Evolutionary conservation across 352 stramenopile species (phyloP).

Genomic region (Phytophthora macrochlamydospora): DNA sequence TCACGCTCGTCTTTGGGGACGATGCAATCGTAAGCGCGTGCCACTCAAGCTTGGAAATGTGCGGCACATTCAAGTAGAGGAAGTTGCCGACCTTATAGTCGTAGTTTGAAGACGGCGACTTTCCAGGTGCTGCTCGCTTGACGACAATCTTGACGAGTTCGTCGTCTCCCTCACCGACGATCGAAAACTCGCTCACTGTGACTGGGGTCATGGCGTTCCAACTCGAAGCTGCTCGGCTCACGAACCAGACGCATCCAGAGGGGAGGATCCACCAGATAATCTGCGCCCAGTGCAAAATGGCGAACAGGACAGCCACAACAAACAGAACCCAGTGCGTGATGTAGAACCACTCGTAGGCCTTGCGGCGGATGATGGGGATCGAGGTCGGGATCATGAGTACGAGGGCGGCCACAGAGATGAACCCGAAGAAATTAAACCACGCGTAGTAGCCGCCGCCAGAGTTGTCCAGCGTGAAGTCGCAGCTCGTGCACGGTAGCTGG

Average conservation of each 20-base stretch:
- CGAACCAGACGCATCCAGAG: conserved; percentile 54
- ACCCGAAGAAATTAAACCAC: conserved; percentile 69
- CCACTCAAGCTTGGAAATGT: conserved; percentile 63
- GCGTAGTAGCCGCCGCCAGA: conserved; percentile 54
- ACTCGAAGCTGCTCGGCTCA: conserved; percentile 50
- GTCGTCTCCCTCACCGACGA: conserved; percentile 35
- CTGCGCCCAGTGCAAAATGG: conserved; percentile 61
- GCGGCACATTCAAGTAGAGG: conserved; percentile 58
- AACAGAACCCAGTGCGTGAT: conserved; percentile 64
- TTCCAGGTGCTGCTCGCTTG: conserved; percentile 37
- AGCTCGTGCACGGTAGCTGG: conserved; percentile 55
- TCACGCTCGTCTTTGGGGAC: conserved; percentile 44
- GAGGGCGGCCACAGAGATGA: conserved; percentile 47
- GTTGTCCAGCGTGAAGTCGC: conserved; percentile 46
- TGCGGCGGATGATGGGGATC: conserved; percentile 56
- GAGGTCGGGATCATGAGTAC: conserved; percentile 66
- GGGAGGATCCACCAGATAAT: conserved; percentile 70
- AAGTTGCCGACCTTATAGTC: conserved; percentile 65
- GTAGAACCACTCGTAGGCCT: conserved; percentile 67
- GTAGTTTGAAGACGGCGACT: conserved; percentile 33
- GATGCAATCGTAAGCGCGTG: conserved; percentile 63
- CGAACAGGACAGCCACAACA: conserved; percentile 52
- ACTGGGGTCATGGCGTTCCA: conserved; percentile 54
- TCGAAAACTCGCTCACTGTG: conserved; percentile 36
- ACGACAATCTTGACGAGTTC: conserved; percentile 57